These are phyloP conservation scores for Calophaca sinica DNA, from an alignment of 306 rosid species.

Conservation along the genomic window DNA sequence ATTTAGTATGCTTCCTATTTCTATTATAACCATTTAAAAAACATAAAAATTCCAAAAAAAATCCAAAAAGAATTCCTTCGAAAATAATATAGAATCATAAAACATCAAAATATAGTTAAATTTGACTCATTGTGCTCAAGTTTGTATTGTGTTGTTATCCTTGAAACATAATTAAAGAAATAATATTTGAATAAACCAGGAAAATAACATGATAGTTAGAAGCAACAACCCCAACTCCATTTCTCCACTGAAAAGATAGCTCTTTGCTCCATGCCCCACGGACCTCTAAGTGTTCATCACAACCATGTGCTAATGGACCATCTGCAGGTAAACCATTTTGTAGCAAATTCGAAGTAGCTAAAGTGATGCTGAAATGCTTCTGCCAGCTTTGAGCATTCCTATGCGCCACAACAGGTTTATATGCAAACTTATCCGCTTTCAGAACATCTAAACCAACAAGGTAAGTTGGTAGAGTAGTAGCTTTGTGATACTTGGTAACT, in stretches of 20 bases:
- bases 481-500: conserved; percentile 54
- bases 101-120: conserved; percentile 20
- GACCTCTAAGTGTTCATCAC: conserved; percentile 74
- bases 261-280: conserved; percentile 70
- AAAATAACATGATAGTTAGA: conserved; percentile 43
- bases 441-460: conserved; percentile 77
- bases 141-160: conserved; percentile 17
- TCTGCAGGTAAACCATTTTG: conserved; percentile 56
- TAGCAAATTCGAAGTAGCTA: conserved; percentile 67
- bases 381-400: conserved; percentile 72
- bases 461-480: conserved; percentile 68
- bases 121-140: conserved; percentile 28
- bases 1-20: not conserved
- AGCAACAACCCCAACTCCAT: conserved; percentile 75
- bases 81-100: conserved; percentile 21
- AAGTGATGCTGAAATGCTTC: conserved; percentile 74
- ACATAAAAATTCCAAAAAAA: conserved; percentile 24
- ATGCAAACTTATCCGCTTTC: conserved; percentile 62
- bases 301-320: conserved; percentile 58
- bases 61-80: conserved; percentile 7
- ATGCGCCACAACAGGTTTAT: conserved; percentile 58
- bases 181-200: conserved; percentile 36
- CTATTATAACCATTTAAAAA: conserved; percentile 1
- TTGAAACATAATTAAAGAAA: conserved; percentile 31
- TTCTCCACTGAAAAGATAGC: conserved; percentile 78